phyloP scores from a whole-genome alignment of 106 monocot species.

The Phalaenopsis aphrodite region DNA sequence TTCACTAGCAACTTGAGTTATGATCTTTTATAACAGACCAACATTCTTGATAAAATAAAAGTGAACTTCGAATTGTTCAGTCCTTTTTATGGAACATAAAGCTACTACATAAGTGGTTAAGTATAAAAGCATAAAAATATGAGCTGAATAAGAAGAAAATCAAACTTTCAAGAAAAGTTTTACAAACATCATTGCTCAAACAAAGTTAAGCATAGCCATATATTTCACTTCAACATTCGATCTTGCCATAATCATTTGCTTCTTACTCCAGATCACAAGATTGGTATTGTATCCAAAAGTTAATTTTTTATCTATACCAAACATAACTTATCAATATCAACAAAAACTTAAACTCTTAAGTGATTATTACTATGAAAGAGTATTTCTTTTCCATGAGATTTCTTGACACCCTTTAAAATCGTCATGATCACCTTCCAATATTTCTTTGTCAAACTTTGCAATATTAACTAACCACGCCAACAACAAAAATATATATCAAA shows the following conservation, averaged over 20 bases:
- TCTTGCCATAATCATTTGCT: not conserved
- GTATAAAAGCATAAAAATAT: not conserved
- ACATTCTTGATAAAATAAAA: not conserved
- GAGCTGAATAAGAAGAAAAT: not conserved
- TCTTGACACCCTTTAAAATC: no score
- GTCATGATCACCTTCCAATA: no score
- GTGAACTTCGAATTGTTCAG: not conserved
- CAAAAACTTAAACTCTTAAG: no score
- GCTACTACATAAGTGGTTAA: not conserved
- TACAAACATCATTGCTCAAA: not conserved
- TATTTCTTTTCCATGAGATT: no score
- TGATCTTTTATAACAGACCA: not conserved
- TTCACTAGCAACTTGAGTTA: not conserved
- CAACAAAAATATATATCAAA: no score
- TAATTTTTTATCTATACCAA: not conserved
- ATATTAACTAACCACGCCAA: no score
- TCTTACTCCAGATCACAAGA: not conserved
- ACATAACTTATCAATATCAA: no score
- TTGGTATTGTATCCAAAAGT: not conserved
- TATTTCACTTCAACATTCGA: not conserved
- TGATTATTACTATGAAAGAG: no score
- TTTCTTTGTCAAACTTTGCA: no score
- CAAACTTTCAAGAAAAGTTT: not conserved
- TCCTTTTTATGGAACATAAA: not conserved
- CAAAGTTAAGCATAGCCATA: not conserved